These are phyloP conservation scores for Ochetophila trinervis DNA, from an alignment of 306 rosid species.

Conservation along the genomic window DNA sequence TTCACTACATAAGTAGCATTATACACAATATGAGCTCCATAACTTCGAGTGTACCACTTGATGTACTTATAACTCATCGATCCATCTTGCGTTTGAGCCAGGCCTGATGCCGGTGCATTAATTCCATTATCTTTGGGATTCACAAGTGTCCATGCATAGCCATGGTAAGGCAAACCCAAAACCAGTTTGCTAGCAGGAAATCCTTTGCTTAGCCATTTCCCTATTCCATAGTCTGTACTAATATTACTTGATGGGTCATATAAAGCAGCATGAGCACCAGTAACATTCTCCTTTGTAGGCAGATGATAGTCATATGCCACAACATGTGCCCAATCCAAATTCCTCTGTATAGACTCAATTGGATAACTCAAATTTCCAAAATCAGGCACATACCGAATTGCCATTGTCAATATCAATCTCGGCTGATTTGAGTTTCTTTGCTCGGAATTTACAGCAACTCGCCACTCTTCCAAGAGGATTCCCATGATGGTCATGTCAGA, in stretches of 20 bases:
- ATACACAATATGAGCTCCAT: slow-evolving; percentile 4
- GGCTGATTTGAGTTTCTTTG: slow-evolving; percentile 15
- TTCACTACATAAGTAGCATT: slow-evolving; percentile 36
- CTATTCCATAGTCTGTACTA: slow-evolving; percentile 30
- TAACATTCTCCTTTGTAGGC: slow-evolving; percentile 2
- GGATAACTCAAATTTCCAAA: neutral
- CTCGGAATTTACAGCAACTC: slow-evolving; percentile 25
- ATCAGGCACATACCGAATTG: slow-evolving; percentile 26
- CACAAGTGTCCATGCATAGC: slow-evolving; percentile 39
- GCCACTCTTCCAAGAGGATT: slow-evolving; percentile 42
- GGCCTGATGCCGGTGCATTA: slow-evolving; percentile 21
- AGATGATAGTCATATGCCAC: slow-evolving; percentile 34
- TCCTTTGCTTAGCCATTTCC: slow-evolving; percentile 27
- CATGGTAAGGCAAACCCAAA: slow-evolving; percentile 40
- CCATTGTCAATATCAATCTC: slow-evolving; percentile 35
- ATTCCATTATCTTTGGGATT: slow-evolving; percentile 27
- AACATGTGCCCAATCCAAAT: slow-evolving; percentile 31
- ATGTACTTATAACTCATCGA: slow-evolving; percentile 32
- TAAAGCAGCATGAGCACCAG: slow-evolving; percentile 23
- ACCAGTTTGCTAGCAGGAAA: slow-evolving; percentile 25
- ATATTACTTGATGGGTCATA: slow-evolving; percentile 1
- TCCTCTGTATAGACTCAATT: slow-evolving; percentile 20
- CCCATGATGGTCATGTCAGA: slow-evolving; percentile 32
- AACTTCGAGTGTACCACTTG: slow-evolving; percentile 6
- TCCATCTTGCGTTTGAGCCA: slow-evolving; percentile 8